phyloP scores from a whole-genome alignment of 1,284 basidiomycete species.

The Butyriboletus appendiculatus region DNA sequence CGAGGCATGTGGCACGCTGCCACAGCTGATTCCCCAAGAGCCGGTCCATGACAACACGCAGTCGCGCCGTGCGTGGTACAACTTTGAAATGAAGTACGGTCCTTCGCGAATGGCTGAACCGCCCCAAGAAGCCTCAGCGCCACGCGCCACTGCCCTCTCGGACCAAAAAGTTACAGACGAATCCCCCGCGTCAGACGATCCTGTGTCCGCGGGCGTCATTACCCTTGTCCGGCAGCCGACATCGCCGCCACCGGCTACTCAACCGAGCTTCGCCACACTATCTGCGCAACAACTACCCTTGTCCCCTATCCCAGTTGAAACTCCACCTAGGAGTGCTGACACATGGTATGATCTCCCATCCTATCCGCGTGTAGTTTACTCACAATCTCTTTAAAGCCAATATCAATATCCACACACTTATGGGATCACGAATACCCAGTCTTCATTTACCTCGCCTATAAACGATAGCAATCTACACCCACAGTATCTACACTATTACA shows the following conservation, averaged over 20 bases:
- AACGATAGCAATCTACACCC: not conserved
- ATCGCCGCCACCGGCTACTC: not conserved
- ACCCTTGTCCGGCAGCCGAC: not conserved
- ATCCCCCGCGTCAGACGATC: too few relatives aligned
- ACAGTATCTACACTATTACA: slow-evolving; percentile 1
- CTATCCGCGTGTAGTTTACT: not conserved
- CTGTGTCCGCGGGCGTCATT: too few relatives aligned
- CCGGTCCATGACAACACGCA: not conserved
- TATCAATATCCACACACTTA: not conserved
- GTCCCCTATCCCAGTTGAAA: not conserved
- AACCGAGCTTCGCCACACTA: not conserved
- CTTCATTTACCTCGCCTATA: not conserved
- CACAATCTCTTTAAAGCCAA: not conserved
- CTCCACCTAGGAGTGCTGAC: not conserved
- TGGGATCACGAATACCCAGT: not conserved
- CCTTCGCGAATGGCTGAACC: not conserved
- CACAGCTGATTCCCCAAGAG: not conserved
- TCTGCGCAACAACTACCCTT: not conserved
- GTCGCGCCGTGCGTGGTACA: not conserved
- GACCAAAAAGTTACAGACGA: not conserved
- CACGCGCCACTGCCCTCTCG: not conserved
- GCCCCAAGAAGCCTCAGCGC: not conserved
- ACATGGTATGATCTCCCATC: not conserved
- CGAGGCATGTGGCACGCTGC: slow-evolving; percentile 2
- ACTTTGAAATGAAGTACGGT: not conserved